Conservation (phyloP, 2,329 filamentous ascomycete genomes). For the Hortaea werneckii region DNA sequence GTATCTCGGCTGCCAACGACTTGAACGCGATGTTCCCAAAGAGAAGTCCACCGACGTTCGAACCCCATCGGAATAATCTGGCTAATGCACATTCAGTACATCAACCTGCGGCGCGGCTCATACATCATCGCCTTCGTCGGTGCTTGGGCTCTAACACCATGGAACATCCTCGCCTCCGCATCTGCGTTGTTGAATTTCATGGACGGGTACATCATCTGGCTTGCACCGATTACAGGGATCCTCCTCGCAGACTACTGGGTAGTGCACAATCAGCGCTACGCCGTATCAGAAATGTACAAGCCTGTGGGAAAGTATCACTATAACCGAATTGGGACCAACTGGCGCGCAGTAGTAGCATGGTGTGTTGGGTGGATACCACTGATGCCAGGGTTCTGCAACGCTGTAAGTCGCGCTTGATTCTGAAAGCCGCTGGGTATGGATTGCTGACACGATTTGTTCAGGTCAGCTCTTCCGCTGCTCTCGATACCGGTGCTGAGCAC, state of each 20-base stretch:
- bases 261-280: constrained; percentile 11
- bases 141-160: constrained; percentile 29
- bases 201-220: constrained; percentile 32
- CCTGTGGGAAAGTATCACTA: constrained; percentile 16
- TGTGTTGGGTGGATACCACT: constrained; percentile 46
- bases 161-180: constrained; percentile 34
- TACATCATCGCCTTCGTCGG: constrained; percentile 31
- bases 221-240: constrained; percentile 31
- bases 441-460: no score
- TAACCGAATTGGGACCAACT: constrained; percentile 1
- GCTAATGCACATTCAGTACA: constrained; percentile 14
- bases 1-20: constrained; percentile 15
- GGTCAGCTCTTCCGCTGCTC: no score
- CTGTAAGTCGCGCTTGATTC: constrained; percentile 5
- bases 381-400: constrained; percentile 41
- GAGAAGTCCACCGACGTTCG: constrained; percentile 18
- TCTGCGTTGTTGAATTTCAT: constrained; percentile 33
- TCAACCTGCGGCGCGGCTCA: constrained; percentile 29
- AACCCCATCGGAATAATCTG: no score
- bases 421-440: no score
- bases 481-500: no score
- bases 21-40: constrained; percentile 12
- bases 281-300: constrained; percentile 17
- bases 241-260: constrained; percentile 31
- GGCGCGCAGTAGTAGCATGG: constrained; percentile 37